Evolutionary conservation across 345 rosid species (phyloP).

Genomic region (Sapria himalayana): DNA sequence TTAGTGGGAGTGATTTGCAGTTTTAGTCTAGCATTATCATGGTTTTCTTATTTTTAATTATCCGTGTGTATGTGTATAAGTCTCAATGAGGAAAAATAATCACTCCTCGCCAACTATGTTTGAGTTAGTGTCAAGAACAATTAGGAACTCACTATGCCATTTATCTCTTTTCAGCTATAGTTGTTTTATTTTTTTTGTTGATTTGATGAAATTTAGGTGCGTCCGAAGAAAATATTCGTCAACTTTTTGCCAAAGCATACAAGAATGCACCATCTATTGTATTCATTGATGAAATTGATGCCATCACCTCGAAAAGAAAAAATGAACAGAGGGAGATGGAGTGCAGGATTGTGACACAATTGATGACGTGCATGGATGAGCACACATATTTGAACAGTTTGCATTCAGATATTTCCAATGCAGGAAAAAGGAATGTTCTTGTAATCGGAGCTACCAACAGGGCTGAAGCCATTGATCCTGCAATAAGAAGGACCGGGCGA

Average conservation of each 20-base stretch:
- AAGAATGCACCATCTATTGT: conserved; percentile 74
- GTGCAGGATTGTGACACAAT: conserved; percentile 72
- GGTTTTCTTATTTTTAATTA: too few species aligned
- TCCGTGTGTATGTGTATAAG: too few species aligned
- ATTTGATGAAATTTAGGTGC: conserved; percentile 31
- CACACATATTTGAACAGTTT: too few species aligned
- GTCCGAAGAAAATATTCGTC: conserved; percentile 73
- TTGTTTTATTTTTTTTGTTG: conserved; percentile 2
- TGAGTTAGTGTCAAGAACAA: too few species aligned
- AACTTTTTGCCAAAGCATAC: conserved; percentile 62
- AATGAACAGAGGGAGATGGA: conserved; percentile 83
- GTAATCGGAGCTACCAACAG: conserved; percentile 94
- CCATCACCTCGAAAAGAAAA: conserved; percentile 80
- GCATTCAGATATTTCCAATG: conserved; percentile 13
- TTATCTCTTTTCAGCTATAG: too few species aligned
- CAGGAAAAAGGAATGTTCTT: conserved; percentile 40
- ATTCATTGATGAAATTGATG: conserved; percentile 91
- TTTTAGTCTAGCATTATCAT: too few species aligned
- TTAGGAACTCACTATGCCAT: too few species aligned
- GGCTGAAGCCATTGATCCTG: conserved; percentile 80
- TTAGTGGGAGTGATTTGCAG: too few species aligned
- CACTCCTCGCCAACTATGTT: too few species aligned
- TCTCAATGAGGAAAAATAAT: too few species aligned
- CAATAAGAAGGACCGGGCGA: conserved; percentile 82
- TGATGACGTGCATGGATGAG: conserved; percentile 91